Evolutionary conservation across 495 filamentous ascomycete genomes (phyloP).

Genomic region (Poronia punctata): DNA sequence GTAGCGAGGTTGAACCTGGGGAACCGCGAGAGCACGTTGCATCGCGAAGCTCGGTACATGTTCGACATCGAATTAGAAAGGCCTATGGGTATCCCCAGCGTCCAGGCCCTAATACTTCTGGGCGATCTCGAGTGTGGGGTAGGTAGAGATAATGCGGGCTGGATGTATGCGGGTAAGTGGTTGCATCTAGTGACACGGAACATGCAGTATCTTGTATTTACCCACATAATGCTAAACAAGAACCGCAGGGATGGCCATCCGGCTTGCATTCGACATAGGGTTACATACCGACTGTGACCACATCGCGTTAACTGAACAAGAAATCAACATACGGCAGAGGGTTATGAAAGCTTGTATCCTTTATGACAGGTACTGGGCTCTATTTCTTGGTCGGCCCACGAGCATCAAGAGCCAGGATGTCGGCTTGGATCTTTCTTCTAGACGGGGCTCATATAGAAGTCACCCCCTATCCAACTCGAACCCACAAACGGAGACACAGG

Average conservation of each 20-base stretch:
- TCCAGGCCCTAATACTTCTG: conserved; percentile 43
- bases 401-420: conserved; percentile 46
- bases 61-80: conserved; percentile 44
- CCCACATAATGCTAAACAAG: too few species aligned
- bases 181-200: background rate
- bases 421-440: conserved; percentile 34
- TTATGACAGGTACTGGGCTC: conserved; percentile 46
- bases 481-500: background rate
- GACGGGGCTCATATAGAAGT: conserved; percentile 22
- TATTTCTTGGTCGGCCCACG: conserved; percentile 45
- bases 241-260: conserved; percentile 36
- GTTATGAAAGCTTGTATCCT: conserved; percentile 45
- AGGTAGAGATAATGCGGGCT: conserved; percentile 44
- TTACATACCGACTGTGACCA: conserved; percentile 36
- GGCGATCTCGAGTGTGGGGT: conserved; percentile 47
- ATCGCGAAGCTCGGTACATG: conserved; percentile 47
- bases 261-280: conserved; percentile 45
- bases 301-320: conserved; percentile 31
- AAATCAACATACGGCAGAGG: conserved; percentile 37
- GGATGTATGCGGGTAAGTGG: conserved; percentile 43
- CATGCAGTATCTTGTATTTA: conserved; percentile 4
- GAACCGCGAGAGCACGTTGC: conserved; percentile 43
- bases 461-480: background rate
- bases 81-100: conserved; percentile 42
- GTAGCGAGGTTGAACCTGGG: conserved; percentile 39